A percentile compares a stretch with the other conserved stretches of the same genome.
These are phyloP conservation scores for Cladosporium colombiae DNA, from an alignment of 2,329 filamentous ascomycete genomes.

Conservation along the genomic window DNA sequence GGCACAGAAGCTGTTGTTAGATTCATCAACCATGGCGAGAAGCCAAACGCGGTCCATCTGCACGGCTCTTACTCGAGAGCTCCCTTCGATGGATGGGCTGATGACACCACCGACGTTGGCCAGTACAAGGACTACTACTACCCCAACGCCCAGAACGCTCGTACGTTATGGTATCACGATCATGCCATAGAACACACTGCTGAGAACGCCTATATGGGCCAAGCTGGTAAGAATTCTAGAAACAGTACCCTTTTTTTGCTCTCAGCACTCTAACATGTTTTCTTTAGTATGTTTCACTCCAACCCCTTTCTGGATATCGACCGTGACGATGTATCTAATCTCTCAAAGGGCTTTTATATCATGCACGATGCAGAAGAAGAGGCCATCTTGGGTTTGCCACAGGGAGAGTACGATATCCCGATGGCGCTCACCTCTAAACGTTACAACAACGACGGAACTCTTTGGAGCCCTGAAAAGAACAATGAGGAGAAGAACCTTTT, in stretches of 20 bases:
- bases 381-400: conserved; percentile 49
- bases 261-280: no score
- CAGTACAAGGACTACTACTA: conserved; percentile 63
- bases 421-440: conserved; percentile 53
- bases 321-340: background rate
- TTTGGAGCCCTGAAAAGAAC: conserved; percentile 50
- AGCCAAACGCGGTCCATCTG: conserved; percentile 54
- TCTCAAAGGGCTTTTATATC: conserved; percentile 51
- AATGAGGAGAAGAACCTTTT: conserved; percentile 46
- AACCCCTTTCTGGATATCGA: no score
- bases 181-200: conserved; percentile 38
- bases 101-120: conserved; percentile 52
- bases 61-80: conserved; percentile 53
- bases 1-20: conserved; percentile 57
- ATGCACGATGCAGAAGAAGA: conserved; percentile 54
- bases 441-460: conserved; percentile 54
- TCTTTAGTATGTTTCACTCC: no score
- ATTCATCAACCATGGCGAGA: conserved; percentile 54
- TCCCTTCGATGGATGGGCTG: conserved; percentile 55
- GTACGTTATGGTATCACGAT: conserved; percentile 58
- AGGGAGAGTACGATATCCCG: conserved; percentile 55
- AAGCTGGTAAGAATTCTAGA: conserved; percentile 41
- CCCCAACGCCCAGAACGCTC: conserved; percentile 55
- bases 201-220: conserved; percentile 58
- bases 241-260: background rate